A percentile compares a stretch with the other conserved stretches of the same genome.
Evolutionary conservation across 305 asterid genomes (phyloP).

Genomic region (Fraxinus latifolia): DNA sequence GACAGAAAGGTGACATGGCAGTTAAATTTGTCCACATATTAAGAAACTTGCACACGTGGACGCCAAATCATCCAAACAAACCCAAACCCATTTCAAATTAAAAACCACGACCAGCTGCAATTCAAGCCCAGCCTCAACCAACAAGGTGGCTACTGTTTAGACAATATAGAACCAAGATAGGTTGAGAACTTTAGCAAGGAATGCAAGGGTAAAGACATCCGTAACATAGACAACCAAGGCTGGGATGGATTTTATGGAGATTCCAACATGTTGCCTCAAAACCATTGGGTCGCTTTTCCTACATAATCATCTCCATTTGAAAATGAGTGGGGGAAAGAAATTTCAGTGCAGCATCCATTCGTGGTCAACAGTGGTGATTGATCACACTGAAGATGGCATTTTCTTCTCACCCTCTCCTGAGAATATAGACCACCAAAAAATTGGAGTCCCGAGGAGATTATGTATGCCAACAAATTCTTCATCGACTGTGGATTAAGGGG

Average conservation of each 20-base stretch:
- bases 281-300: constrained; percentile 79
- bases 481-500: constrained; percentile 46
- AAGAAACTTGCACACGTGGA: too few species aligned
- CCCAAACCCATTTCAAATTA: too few species aligned
- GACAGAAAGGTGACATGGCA: too few species aligned
- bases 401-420: constrained; percentile 37
- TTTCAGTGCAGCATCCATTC: constrained; percentile 38
- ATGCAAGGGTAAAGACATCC: constrained; percentile 22
- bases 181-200: constrained; percentile 19
- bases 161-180: constrained; percentile 41
- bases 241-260: constrained; percentile 48
- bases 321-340: constrained; percentile 63
- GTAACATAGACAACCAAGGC: constrained; percentile 28
- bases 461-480: constrained; percentile 56
- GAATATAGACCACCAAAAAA: constrained; percentile 23
- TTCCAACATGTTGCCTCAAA: constrained; percentile 65
- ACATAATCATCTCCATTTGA: constrained; percentile 44
- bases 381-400: constrained; percentile 28
- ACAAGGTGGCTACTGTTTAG: constrained; percentile 54
- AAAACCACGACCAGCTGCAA: constrained; percentile 21
- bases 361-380: constrained; percentile 32
- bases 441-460: constrained; percentile 42
- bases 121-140: constrained; percentile 25
- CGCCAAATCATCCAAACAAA: too few species aligned
- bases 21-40: too few species aligned